A percentile compares a stretch with the other conserved stretches of the same genome.
Conservation (phyloP, 2,329 filamentous ascomycete species). For the Ramichloridium luteum region DNA sequence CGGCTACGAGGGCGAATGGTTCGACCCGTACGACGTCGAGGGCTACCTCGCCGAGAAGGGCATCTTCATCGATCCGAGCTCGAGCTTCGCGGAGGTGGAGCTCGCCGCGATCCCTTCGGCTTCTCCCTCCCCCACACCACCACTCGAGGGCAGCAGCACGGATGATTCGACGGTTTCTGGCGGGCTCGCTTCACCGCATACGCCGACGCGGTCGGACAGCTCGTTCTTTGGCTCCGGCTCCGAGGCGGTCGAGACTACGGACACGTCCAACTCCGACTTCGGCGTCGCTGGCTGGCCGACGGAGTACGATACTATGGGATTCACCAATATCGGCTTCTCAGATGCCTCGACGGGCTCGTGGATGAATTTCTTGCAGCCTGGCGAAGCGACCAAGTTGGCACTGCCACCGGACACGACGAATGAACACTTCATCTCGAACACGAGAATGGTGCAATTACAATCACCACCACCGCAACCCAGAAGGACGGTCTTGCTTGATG, state of each 20-base stretch:
- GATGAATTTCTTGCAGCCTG: slow-evolving; percentile 19
- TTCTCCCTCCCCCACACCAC: no score
- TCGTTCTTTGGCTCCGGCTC: no score
- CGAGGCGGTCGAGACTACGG: no score
- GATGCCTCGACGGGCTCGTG: slow-evolving; percentile 16
- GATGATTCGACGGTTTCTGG: no score
- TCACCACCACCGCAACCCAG: no score
- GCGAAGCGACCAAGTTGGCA: slow-evolving; percentile 6
- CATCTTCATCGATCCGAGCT: slow-evolving; percentile 48
- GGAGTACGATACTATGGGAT: slow-evolving; percentile 6
- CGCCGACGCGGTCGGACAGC: no score
- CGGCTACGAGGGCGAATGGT: slow-evolving; percentile 63
- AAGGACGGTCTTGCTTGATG: slow-evolving; percentile 32
- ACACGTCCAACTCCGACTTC: no score
- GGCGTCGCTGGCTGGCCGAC: no score
- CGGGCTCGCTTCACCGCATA: no score
- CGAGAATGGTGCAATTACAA: no score
- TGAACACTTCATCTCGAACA: neutral
- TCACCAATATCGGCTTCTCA: slow-evolving; percentile 14
- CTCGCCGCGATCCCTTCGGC: no score
- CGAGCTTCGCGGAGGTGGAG: slow-evolving; percentile 51
- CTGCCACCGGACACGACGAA: slow-evolving; percentile 4
- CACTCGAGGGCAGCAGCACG: no score
- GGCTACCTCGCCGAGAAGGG: slow-evolving; percentile 55
- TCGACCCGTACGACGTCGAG: slow-evolving; percentile 65